Evolutionary conservation across 768 basidiomycete genomes (phyloP).

Genomic region (Roridomyces roridus): DNA sequence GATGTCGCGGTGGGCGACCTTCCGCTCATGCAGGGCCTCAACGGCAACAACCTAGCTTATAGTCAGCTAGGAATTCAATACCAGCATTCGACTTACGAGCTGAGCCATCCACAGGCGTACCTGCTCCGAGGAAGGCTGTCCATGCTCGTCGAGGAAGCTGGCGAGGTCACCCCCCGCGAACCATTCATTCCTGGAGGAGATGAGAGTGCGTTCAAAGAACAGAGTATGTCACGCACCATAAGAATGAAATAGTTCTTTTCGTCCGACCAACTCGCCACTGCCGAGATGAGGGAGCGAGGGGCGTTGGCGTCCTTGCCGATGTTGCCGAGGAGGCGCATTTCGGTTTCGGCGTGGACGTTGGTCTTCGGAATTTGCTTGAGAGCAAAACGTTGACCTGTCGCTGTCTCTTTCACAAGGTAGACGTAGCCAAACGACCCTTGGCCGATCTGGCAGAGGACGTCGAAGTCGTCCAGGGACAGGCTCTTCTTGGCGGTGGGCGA

Average conservation of each 20-base stretch:
- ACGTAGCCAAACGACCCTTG: conserved; percentile 38
- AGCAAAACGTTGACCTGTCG: no score
- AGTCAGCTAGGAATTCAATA: not conserved
- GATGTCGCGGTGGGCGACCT: conserved; percentile 7
- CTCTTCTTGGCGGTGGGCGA: no score
- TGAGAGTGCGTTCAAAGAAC: not conserved
- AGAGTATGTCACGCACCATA: not conserved
- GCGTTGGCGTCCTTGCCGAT: not conserved
- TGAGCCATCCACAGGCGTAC: not conserved
- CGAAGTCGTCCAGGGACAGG: no score
- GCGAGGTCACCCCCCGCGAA: not conserved
- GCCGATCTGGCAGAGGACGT: no score
- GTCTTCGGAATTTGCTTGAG: no score
- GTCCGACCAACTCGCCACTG: not conserved
- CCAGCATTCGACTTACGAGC: not conserved
- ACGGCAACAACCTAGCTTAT: not conserved
- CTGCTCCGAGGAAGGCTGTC: not conserved
- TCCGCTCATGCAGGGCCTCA: not conserved
- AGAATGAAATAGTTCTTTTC: not conserved
- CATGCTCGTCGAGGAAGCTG: not conserved
- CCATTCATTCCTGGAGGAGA: conserved; percentile 2
- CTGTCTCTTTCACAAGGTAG: no score
- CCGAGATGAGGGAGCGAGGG: not conserved
- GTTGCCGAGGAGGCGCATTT: no score
- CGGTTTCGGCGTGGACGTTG: no score